Conservation (phyloP, 2,329 filamentous ascomycete genomes). For the Exophiala oligosperma region DNA sequence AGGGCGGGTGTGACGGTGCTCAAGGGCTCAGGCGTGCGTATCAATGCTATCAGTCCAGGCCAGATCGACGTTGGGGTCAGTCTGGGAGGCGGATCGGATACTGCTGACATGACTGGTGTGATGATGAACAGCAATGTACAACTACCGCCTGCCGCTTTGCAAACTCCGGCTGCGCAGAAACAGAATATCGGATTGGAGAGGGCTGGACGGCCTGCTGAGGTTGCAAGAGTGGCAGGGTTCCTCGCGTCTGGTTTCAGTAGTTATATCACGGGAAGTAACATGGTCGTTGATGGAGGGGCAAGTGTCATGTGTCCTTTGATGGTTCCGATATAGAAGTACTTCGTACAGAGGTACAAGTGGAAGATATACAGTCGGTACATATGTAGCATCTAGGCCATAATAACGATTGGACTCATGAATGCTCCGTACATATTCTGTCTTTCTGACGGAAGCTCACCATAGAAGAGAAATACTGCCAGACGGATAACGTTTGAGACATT, state of each 20-base stretch:
- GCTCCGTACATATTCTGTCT: too few relatives aligned
- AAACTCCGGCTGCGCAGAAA: constrained; percentile 52
- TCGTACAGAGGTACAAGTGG: too few relatives aligned
- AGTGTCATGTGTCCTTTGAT: constrained; percentile 45
- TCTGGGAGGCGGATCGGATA: constrained; percentile 43
- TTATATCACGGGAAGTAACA: constrained; percentile 62
- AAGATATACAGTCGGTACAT: too few relatives aligned
- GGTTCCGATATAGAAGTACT: constrained; percentile 36
- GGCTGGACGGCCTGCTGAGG: constrained; percentile 58
- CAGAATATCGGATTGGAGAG: constrained; percentile 59
- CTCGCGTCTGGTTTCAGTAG: constrained; percentile 63
- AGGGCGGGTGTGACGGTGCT: constrained; percentile 32
- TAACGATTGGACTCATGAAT: not conserved
- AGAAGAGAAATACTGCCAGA: too few relatives aligned
- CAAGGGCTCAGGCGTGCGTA: constrained; percentile 32
- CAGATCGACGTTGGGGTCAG: constrained; percentile 29
- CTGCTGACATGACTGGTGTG: constrained; percentile 45
- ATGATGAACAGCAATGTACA: constrained; percentile 40
- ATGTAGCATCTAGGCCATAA: too few relatives aligned
- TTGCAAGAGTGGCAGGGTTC: constrained; percentile 62
- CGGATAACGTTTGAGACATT: too few relatives aligned
- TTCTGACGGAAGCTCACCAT: too few relatives aligned
- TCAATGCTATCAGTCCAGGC: constrained; percentile 34
- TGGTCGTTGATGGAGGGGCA: constrained; percentile 63
- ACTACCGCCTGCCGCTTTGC: constrained; percentile 56